Percentiles rank a stretch among this genome's conserved stretches.
These are phyloP conservation scores for Gastrolobium bilobum DNA, from an alignment of 306 rosid genomes.

Conservation along the genomic window DNA sequence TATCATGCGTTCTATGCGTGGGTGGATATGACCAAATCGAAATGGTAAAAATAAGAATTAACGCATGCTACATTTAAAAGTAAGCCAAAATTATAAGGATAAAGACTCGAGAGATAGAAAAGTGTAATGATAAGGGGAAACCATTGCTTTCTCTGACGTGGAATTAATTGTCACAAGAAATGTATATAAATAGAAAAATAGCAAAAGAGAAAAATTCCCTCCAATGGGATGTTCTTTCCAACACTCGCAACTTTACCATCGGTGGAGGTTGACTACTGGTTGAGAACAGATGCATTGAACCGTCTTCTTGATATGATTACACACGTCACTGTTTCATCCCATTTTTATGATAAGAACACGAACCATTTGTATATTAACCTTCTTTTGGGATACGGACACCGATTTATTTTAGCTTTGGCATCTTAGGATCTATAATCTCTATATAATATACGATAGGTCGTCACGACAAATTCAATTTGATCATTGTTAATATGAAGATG, in stretches of 20 bases:
- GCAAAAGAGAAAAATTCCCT: slow-evolving; percentile 7
- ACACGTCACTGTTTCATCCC: slow-evolving; percentile 45
- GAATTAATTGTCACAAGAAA: slow-evolving; percentile 20
- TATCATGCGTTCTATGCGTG: slow-evolving; percentile 18
- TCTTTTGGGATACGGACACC: slow-evolving; percentile 12
- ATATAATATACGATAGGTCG: not conserved
- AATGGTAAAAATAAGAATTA: slow-evolving; percentile 31
- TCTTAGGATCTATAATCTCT: slow-evolving; percentile 5
- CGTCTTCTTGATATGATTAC: slow-evolving; percentile 58
- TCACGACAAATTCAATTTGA: slow-evolving; percentile 4
- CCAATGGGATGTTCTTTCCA: slow-evolving; percentile 38
- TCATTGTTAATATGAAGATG: not conserved
- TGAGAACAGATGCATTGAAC: slow-evolving; percentile 47
- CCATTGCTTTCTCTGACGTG: slow-evolving; percentile 33
- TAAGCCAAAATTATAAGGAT: slow-evolving; percentile 40
- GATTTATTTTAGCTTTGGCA: slow-evolving; percentile 30
- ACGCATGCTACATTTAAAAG: slow-evolving; percentile 44
- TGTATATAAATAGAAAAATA: not conserved
- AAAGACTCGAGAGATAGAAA: not conserved
- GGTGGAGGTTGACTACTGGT: too few relatives aligned
- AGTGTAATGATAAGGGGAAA: slow-evolving; percentile 31
- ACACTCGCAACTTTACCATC: slow-evolving; percentile 30
- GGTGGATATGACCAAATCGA: slow-evolving; percentile 34
- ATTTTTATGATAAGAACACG: slow-evolving; percentile 49
- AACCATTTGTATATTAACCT: slow-evolving; percentile 39